phyloP scores from a whole-genome alignment of 2,329 filamentous ascomycete species.

The Alternaria atra region DNA sequence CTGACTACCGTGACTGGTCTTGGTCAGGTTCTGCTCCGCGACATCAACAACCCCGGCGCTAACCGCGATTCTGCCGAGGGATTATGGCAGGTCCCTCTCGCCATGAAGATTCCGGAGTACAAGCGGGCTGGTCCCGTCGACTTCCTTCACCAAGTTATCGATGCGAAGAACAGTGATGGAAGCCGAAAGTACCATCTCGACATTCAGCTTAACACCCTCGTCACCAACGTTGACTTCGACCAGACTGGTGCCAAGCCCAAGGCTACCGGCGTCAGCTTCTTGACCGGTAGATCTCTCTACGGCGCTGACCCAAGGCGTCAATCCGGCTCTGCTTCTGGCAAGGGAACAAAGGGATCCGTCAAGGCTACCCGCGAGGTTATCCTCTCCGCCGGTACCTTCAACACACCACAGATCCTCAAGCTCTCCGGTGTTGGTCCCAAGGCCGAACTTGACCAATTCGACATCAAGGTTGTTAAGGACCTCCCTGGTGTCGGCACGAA shows the following conservation, averaged over 20 bases:
- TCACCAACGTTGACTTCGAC: constrained; percentile 72
- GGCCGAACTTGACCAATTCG: constrained; percentile 61
- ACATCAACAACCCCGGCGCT: constrained; percentile 60
- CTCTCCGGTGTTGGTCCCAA: constrained; percentile 67
- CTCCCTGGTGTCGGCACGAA: constrained; percentile 71
- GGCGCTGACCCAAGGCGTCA: constrained; percentile 47
- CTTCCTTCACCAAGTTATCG: constrained; percentile 59
- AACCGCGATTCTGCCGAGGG: constrained; percentile 58
- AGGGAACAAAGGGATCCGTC: constrained; percentile 37
- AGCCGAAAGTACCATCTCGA: constrained; percentile 64
- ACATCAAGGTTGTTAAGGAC: constrained; percentile 64
- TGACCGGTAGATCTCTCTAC: constrained; percentile 52
- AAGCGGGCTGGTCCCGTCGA: constrained; percentile 64
- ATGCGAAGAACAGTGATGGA: constrained; percentile 60
- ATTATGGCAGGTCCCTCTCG: constrained; percentile 66
- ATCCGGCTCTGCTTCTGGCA: constrained; percentile 17
- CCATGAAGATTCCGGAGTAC: constrained; percentile 53
- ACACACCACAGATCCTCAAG: constrained; percentile 71
- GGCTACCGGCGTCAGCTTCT: constrained; percentile 54
- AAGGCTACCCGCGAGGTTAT: constrained; percentile 40
- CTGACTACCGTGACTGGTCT: constrained; percentile 56
- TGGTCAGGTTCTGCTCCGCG: constrained; percentile 56
- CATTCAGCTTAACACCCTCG: constrained; percentile 67
- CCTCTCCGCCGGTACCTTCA: constrained; percentile 62
- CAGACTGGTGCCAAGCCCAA: constrained; percentile 63